These are phyloP conservation scores for Coleophoma cylindrospora DNA, from an alignment of 2,329 filamentous ascomycete species.

Conservation along the genomic window DNA sequence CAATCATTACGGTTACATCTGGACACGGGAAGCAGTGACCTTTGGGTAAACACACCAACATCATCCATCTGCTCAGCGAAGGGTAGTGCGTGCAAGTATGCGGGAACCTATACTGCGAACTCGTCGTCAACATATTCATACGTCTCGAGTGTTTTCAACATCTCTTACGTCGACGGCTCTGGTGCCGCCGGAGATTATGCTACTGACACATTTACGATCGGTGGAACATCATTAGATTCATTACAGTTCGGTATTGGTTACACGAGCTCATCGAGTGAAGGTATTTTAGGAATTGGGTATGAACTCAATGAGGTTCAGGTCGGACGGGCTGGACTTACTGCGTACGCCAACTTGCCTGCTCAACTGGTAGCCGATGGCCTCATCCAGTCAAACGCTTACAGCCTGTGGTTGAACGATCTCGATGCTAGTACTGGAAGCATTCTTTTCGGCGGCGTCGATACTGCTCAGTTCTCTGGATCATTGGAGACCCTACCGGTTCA, in stretches of 20 bases:
- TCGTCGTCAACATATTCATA: constrained; percentile 72
- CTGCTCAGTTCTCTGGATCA: constrained; percentile 54
- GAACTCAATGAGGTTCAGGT: constrained; percentile 71
- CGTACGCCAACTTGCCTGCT: constrained; percentile 67
- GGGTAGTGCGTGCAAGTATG: constrained; percentile 47
- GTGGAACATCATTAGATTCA: constrained; percentile 42
- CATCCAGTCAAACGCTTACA: constrained; percentile 66
- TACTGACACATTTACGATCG: constrained; percentile 64
- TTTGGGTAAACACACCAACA: constrained; percentile 63
- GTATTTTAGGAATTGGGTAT: constrained; percentile 85
- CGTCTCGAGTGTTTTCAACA: constrained; percentile 75
- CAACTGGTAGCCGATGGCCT: constrained; percentile 54
- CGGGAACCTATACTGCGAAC: constrained; percentile 66
- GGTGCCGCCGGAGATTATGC: constrained; percentile 76
- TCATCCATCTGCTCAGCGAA: constrained; percentile 53
- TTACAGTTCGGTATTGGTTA: constrained; percentile 76
- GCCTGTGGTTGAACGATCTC: constrained; percentile 71
- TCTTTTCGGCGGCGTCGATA: constrained; percentile 72
- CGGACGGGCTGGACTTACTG: constrained; percentile 41
- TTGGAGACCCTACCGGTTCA: constrained; percentile 66
- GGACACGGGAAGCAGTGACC: constrained; percentile 65
- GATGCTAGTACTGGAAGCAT: constrained; percentile 61
- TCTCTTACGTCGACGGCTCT: constrained; percentile 80
- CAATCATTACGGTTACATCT: constrained; percentile 54
- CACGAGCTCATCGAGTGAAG: constrained; percentile 52